Evolutionary conservation across 371 early-diverging fungal genomes (phyloP), one percentile per base, ranked within the genome.

Genomic region (Rhizopus arrhizus): DNA sequence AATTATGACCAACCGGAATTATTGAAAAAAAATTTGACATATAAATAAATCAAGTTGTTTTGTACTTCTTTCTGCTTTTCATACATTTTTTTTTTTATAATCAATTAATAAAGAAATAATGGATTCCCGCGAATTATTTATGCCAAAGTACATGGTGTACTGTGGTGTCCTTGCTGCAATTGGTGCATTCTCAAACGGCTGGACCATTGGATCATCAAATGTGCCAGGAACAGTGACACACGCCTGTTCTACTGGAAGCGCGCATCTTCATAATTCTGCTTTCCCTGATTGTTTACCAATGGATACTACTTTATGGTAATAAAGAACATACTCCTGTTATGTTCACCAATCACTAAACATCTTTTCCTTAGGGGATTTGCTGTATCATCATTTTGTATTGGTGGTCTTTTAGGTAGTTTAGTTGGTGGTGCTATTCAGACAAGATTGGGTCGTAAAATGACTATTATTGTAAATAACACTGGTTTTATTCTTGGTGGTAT

Each of bases 371-470:
- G 66, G 66, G 67, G 67, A 11, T 69, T 90, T 50, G 83, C 87
- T 2, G 85, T 88, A 7, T 82, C 87, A 3, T 72, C 84, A 9
- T 86, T 84, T 49, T 82, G 86, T 49, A 55, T 90, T 11, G 92
- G 93, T 38, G 95, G 93, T 4, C 64, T 89, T 11, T 40, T 85
- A 1, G 92, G 91, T 43, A 89, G 88, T 29, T 66, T 90, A 4
- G 45, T 59, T 13, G 89, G 86, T 35, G 89, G 89, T 16, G 62
- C 65, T 3, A 65, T 87, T 4, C 78, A 85, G 50, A 82, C 83
- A 50, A 58, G 59, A 40, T 64, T 84, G 53, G 92, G 92, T 15
- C 88, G 94, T 35, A 77, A 83, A 52, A 72, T 73, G 2, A 74
- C 87, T 4, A 75, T 95, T 29, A 58, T 89, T 6, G 64, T 77